Evolutionary conservation across 352 stramenopile genomes (phyloP).

Genomic region (Phytophthora nicotianae): DNA sequence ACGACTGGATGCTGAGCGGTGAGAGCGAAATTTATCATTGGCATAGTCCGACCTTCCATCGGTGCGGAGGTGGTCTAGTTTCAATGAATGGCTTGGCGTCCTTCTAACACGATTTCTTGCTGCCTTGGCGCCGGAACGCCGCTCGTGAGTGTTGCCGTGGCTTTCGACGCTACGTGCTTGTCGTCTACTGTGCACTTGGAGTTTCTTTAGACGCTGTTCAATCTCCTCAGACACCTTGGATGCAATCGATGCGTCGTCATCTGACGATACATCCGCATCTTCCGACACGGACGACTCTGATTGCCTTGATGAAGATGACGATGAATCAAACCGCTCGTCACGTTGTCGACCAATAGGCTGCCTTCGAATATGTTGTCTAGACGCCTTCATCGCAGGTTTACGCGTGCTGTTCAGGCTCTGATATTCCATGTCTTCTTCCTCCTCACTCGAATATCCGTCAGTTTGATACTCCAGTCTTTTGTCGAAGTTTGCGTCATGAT

Average conservation of each 20-base stretch:
- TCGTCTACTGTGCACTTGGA: background rate
- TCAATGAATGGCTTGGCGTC: conserved; percentile 4
- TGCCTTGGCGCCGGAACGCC: background rate
- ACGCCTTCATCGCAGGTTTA: background rate
- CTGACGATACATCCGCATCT: conserved; percentile 11
- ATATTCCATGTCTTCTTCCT: conserved; percentile 6
- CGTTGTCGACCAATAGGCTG: background rate
- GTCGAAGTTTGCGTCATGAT: background rate
- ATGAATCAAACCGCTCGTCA: background rate
- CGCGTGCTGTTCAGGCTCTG: background rate
- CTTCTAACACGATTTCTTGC: conserved; percentile 12
- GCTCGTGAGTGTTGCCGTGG: background rate
- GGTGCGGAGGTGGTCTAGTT: conserved; percentile 3
- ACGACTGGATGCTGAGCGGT: background rate
- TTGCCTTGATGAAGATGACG: conserved; percentile 1
- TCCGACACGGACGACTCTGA: conserved; percentile 6
- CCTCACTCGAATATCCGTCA: conserved; percentile 7
- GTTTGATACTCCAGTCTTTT: conserved; percentile 11
- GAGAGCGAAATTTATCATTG: background rate
- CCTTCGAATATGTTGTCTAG: conserved; percentile 10
- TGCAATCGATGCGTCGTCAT: conserved; percentile 8
- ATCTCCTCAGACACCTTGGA: conserved; percentile 10
- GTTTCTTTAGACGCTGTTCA: background rate
- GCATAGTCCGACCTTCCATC: conserved; percentile 9
- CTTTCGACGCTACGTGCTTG: conserved; percentile 12